A percentile compares a stretch with the other conserved stretches of the same genome.
phyloP scores from a whole-genome alignment of 2,329 filamentous ascomycete species.

The Coniochaeta sp. region DNA sequence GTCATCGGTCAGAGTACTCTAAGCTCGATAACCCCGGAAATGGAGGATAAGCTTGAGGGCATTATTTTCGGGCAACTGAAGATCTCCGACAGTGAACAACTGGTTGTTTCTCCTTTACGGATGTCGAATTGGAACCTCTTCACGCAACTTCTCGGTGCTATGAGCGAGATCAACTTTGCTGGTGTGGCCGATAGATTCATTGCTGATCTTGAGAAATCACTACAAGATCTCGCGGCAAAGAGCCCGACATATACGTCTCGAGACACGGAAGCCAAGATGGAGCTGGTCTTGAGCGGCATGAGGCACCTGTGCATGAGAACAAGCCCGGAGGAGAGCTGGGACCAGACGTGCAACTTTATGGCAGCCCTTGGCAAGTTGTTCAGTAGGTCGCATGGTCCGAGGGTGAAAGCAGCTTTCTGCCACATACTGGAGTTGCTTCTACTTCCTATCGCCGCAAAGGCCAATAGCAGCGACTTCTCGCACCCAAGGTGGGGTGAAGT shows the following conservation, averaged over 20 bases:
- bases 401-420: conserved; percentile 90
- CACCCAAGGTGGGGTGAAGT: conserved; percentile 83
- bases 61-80: conserved; percentile 97
- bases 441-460: conserved; percentile 77
- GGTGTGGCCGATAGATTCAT: conserved; percentile 79
- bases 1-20: conserved; percentile 88
- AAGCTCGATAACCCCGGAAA: conserved; percentile 74
- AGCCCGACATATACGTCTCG: conserved; percentile 48
- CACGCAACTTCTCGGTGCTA: conserved; percentile 84
- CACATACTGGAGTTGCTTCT: conserved; percentile 82
- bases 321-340: conserved; percentile 68
- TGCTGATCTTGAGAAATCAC: conserved; percentile 67
- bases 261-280: conserved; percentile 73
- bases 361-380: conserved; percentile 75
- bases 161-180: conserved; percentile 87
- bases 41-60: conserved; percentile 88
- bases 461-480: conserved; percentile 66
- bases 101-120: conserved; percentile 70
- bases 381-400: conserved; percentile 74
- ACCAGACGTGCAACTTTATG: conserved; percentile 84
- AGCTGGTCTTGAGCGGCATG: conserved; percentile 86
- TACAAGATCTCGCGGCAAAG: conserved; percentile 69
- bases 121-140: conserved; percentile 96
- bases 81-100: conserved; percentile 74
- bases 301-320: conserved; percentile 75